phyloP scores from a whole-genome alignment of 2,329 filamentous ascomycete species.

The Fusarium chuoi region DNA sequence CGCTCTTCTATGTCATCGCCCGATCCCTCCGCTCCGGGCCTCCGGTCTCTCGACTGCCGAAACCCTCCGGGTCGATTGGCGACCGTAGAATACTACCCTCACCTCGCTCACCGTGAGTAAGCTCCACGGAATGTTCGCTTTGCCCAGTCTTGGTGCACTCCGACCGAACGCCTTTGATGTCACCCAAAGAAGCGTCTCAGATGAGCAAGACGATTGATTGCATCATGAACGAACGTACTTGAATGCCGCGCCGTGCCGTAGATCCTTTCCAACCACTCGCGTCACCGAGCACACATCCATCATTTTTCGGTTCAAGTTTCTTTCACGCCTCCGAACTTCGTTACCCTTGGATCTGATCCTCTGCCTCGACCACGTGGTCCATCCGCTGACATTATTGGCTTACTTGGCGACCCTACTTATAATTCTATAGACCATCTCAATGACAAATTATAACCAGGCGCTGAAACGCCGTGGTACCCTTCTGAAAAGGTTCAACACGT shows the following conservation, averaged over 20 bases:
- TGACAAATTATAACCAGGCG: background rate
- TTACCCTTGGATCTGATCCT: conserved; percentile 29
- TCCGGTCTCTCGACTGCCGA: conserved; percentile 28
- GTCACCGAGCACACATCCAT: conserved; percentile 22
- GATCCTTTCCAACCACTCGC: conserved; percentile 14
- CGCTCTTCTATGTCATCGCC: conserved; percentile 20
- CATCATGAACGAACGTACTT: conserved; percentile 7
- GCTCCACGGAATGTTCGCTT: background rate
- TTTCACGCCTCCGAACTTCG: background rate
- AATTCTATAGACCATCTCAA: background rate
- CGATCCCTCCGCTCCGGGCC: conserved; percentile 27
- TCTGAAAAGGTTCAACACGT: background rate
- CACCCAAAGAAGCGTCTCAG: background rate
- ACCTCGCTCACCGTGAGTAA: conserved; percentile 1
- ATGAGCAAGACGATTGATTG: background rate
- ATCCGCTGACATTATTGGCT: conserved; percentile 37
- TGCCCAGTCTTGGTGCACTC: background rate
- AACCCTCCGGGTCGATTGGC: conserved; percentile 11
- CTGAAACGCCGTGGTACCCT: background rate
- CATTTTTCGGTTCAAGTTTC: background rate
- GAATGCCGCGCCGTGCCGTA: conserved; percentile 1
- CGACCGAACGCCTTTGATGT: background rate
- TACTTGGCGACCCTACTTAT: background rate
- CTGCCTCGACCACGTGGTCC: conserved; percentile 41
- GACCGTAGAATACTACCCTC: background rate